A percentile compares a stretch with the other conserved stretches of the same genome.
These are phyloP conservation scores for Oenanthe javanica DNA, from an alignment of 140 eudicot genomes.

Conservation along the genomic window DNA sequence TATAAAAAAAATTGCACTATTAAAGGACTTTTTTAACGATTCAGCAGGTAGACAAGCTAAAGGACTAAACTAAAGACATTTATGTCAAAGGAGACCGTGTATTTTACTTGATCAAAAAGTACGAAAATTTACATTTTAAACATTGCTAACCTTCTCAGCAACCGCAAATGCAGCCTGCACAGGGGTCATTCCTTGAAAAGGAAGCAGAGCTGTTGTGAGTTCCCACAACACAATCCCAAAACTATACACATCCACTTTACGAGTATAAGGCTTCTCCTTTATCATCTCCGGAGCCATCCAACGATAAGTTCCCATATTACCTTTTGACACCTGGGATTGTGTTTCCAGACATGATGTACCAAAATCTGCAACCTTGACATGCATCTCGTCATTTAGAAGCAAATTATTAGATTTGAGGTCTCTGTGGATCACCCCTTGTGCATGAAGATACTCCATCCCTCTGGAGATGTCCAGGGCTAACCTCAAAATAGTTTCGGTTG, in stretches of 20 bases:
- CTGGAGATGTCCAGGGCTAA: slow-evolving; percentile 89
- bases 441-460: slow-evolving; percentile 96
- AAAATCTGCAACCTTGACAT: slow-evolving; percentile 95
- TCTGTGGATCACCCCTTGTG: slow-evolving; percentile 95
- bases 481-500: slow-evolving; percentile 78
- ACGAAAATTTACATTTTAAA: not conserved
- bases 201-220: slow-evolving; percentile 90
- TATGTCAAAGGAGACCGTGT: not conserved
- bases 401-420: slow-evolving; percentile 86
- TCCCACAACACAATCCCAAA: slow-evolving; percentile 98
- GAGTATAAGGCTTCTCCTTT: slow-evolving; percentile 80
- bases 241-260: slow-evolving; percentile 92
- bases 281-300: slow-evolving; percentile 99
- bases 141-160: slow-evolving; percentile 69
- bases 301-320: slow-evolving; percentile 97
- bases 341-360: slow-evolving; percentile 95
- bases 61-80: not conserved
- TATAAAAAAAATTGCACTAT: not conserved
- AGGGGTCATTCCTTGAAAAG: slow-evolving; percentile 98
- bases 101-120: not conserved
- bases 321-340: slow-evolving; percentile 73
- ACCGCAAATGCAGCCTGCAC: slow-evolving; percentile 99
- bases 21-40: not conserved
- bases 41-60: not conserved
- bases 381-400: slow-evolving; percentile 88